These are phyloP conservation scores for Orobanche coerulescens DNA, from an alignment of 257 asterid genomes.

Conservation along the genomic window DNA sequence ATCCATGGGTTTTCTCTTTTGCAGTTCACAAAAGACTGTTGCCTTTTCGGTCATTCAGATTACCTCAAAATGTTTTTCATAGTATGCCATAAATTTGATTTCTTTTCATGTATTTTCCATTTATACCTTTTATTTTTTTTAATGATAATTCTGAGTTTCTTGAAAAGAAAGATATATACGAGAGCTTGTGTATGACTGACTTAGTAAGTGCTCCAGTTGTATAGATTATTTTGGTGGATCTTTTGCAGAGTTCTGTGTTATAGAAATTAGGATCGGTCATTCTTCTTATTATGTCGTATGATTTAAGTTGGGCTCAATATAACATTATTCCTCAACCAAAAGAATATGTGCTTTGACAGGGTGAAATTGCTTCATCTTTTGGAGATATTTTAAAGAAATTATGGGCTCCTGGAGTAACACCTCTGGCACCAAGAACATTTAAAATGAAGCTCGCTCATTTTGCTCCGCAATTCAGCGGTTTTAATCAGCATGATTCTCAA, in stretches of 20 bases:
- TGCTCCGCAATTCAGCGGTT: conserved; percentile 96
- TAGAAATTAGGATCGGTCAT: too few relatives aligned
- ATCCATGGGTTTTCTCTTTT: conserved; percentile 14
- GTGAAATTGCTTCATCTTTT: conserved; percentile 91
- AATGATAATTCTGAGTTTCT: neutral
- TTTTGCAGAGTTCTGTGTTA: neutral
- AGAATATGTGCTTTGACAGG: conserved; percentile 38
- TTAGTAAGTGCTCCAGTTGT: conserved; percentile 14
- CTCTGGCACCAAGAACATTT: conserved; percentile 86
- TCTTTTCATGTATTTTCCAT: neutral
- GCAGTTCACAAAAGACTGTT: neutral
- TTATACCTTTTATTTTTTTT: conserved; percentile 7
- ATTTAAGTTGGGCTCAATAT: neutral
- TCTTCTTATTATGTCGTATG: too few relatives aligned
- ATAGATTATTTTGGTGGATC: conserved; percentile 8
- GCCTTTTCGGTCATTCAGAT: conserved; percentile 12
- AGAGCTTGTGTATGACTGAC: conserved; percentile 3
- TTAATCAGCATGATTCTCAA: conserved; percentile 95
- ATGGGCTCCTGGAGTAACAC: conserved; percentile 93
- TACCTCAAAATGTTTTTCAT: neutral
- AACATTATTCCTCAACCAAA: conserved; percentile 18
- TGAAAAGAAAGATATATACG: neutral
- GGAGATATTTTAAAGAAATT: conserved; percentile 86
- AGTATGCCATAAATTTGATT: neutral
- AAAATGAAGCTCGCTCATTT: conserved; percentile 85